Base-by-base conservation (phyloP, 1,284 basidiomycete species). In the Abortiporus biennis region DNA sequence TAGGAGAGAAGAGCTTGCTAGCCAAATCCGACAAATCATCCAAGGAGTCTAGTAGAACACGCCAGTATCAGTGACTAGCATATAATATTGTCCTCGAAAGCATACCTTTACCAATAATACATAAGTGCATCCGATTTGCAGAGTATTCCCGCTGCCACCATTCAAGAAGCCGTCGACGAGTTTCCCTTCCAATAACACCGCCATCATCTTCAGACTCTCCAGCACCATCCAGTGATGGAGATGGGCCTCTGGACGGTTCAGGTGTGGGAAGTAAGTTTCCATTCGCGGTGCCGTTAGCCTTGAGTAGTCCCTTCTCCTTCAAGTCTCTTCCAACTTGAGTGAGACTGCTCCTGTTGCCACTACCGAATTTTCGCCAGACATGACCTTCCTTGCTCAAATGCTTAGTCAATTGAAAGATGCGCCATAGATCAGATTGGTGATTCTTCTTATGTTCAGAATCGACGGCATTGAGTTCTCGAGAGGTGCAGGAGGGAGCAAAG, bases 401-500 rank as follows among this genome's bases (percentile, higher is more conserved):
- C 66, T 99, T 99, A 65, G 92, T 93, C 20, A 98, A 69, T 65
- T 99, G 96, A 67, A 90, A 98, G 43, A 94, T 82, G n/a, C 96
- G 80, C 93, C 94, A 98, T 57, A 86, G 69, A 62, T 99, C 95
- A n/a, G 71, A 72, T 65, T 98, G 95, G 40, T 92, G 76, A 60
- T 99, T 99, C 72, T 99, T 99, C 72, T 92, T 93, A 74, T 99
- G 89, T 61, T 99, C 96, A 1, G 93, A 97, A 61, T 99, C 88
- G 27, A 99, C 96, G 1, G 96, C 96, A 53, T 94, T 93, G 51
- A 98, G 80, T 66, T 99, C 96, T 36, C 96, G 80, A 41, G 87
- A 80, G 0, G 95, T 95, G 61, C 95, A 95, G 13, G 89, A 91
- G 0, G 87, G 79, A 9, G 89, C 70, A 59, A 99, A 99, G 40